Conservation (phyloP, 441 rosid species). For the Euphorbia celastroides region DNA sequence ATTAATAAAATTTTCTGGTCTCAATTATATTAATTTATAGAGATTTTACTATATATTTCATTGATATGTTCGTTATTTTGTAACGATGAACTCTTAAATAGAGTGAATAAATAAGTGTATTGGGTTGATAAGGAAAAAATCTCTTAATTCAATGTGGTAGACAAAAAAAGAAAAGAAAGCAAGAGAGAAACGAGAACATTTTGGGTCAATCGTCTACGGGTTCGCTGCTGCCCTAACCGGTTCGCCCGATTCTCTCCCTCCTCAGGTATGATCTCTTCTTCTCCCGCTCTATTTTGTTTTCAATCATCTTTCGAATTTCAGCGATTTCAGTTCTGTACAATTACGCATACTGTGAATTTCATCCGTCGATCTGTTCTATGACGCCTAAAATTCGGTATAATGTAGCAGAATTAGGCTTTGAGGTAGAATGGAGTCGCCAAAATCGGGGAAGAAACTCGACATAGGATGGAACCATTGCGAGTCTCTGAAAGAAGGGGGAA, state of each 20-base stretch:
- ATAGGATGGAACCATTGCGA: slow-evolving; percentile 91
- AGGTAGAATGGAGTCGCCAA: slow-evolving; percentile 21
- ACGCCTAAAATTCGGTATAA: background rate
- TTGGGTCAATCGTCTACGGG: slow-evolving; percentile 10
- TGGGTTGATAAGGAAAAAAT: too few species aligned
- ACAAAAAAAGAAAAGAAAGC: too few species aligned
- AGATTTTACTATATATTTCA: too few species aligned
- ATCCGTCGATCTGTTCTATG: background rate
- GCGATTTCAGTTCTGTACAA: background rate
- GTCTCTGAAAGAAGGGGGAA: slow-evolving; percentile 55
- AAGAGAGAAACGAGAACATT: too few species aligned
- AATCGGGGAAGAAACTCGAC: slow-evolving; percentile 67
- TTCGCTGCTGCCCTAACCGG: slow-evolving; percentile 15
- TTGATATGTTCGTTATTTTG: too few species aligned
- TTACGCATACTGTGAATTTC: background rate
- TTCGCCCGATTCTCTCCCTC: background rate
- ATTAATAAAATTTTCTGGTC: too few species aligned
- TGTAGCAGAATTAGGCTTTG: background rate
- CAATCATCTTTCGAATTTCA: background rate
- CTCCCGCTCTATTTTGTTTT: background rate
- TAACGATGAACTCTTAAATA: too few species aligned
- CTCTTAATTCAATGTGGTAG: too few species aligned
- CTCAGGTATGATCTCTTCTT: too few species aligned
- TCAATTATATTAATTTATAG: too few species aligned
- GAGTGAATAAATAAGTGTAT: too few species aligned